These are phyloP conservation scores for Pontederia paniculata DNA, from an alignment of 176 grass and related monocot species.

Conservation along the genomic window DNA sequence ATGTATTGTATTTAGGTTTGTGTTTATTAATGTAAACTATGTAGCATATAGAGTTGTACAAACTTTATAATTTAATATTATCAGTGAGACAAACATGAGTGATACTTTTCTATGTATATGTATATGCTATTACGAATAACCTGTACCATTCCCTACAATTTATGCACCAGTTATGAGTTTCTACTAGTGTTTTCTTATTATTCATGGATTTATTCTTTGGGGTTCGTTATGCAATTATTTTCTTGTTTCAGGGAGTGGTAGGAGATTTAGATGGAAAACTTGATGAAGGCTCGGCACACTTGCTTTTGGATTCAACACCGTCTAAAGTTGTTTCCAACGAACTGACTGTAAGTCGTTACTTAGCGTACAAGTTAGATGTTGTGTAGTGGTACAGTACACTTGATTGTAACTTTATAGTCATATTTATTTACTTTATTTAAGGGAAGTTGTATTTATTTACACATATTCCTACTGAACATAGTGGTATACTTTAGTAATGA, in stretches of 20 bases:
- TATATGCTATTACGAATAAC: no score
- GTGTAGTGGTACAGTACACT: background rate
- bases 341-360: constrained; percentile 54
- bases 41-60: no score
- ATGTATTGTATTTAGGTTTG: no score
- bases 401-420: constrained; percentile 5
- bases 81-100: no score
- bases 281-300: constrained; percentile 76
- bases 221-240: no score
- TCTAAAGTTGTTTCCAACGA: constrained; percentile 90
- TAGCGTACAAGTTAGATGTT: background rate
- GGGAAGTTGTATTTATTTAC: background rate
- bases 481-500: background rate
- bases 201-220: no score
- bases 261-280: constrained; percentile 73
- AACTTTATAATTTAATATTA: no score
- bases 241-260: constrained; percentile 43
- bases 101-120: no score
- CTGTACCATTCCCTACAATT: no score
- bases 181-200: no score
- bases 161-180: no score
- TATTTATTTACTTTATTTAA: background rate
- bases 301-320: constrained; percentile 73
- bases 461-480: background rate
- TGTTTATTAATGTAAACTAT: no score